Percentiles rank a stretch among this genome's conserved stretches.
Evolutionary conservation across 441 rosid genomes (phyloP).

Genomic region (Macaranga tanarius): DNA sequence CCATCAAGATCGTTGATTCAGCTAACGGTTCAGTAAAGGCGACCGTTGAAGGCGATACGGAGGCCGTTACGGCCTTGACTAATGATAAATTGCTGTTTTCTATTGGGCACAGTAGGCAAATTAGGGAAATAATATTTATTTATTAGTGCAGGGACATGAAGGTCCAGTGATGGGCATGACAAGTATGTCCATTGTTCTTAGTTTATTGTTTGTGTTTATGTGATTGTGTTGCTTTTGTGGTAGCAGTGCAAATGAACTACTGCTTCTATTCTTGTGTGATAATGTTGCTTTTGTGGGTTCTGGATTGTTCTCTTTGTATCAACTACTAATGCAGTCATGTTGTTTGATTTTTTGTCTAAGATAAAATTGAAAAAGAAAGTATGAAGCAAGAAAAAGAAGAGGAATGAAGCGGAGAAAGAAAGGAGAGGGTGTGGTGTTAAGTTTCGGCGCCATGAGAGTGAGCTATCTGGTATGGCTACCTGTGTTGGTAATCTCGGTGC

Average conservation of each 20-base stretch:
- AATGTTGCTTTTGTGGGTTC: too few relatives aligned
- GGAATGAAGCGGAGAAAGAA: constrained; percentile 13
- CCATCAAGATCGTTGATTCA: constrained; percentile 68
- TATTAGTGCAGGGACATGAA: constrained; percentile 71
- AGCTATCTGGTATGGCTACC: constrained; percentile 39
- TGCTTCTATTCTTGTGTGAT: too few relatives aligned
- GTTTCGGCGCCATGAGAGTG: constrained; percentile 41
- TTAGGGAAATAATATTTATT: constrained; percentile 39
- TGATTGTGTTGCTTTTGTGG: too few relatives aligned
- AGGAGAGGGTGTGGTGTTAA: constrained; percentile 31
- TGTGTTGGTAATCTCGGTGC: constrained; percentile 58
- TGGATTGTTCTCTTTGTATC: too few relatives aligned
- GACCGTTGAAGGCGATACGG: constrained; percentile 70
- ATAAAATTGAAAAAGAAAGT: too few relatives aligned
- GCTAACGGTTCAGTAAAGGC: constrained; percentile 53
- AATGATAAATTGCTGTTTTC: constrained; percentile 76
- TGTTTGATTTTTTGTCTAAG: too few relatives aligned
- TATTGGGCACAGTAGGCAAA: constrained; percentile 83
- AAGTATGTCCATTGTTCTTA: too few relatives aligned
- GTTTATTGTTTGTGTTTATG: too few relatives aligned
- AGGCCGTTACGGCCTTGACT: constrained; percentile 68
- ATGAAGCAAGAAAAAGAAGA: too few relatives aligned
- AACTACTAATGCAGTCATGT: too few relatives aligned
- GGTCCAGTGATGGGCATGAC: constrained; percentile 93
- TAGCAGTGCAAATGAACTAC: too few relatives aligned